Conservation (phyloP, 441 rosid species). For the Rhodomyrtus psidioides region DNA sequence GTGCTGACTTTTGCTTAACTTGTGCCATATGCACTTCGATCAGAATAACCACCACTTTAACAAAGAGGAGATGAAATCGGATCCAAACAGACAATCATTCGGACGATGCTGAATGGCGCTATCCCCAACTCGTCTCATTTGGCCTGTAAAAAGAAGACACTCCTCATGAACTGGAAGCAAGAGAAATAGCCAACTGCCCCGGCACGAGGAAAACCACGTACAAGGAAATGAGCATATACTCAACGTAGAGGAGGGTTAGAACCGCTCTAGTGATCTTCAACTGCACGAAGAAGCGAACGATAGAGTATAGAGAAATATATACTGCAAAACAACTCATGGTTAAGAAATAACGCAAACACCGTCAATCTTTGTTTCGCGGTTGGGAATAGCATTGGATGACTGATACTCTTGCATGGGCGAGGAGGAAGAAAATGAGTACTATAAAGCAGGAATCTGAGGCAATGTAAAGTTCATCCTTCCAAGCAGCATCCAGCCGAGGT, state of each 20-base stretch:
- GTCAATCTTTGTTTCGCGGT: constrained; percentile 8
- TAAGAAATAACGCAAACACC: background rate
- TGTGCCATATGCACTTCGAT: too few species aligned
- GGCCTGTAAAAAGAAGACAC: background rate
- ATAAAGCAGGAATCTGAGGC: constrained; percentile 9
- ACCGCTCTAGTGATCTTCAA: constrained; percentile 7
- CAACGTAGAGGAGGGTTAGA: background rate
- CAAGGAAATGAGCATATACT: constrained; percentile 6
- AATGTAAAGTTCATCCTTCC: constrained; percentile 10
- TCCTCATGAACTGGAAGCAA: constrained; percentile 8
- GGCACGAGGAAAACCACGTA: constrained; percentile 5
- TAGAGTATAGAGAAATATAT: constrained; percentile 3
- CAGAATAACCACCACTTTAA: too few species aligned
- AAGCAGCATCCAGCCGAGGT: constrained; percentile 2
- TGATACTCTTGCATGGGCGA: background rate
- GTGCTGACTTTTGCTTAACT: too few species aligned
- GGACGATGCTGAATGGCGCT: too few species aligned
- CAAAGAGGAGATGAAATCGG: too few species aligned
- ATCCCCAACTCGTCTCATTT: too few species aligned
- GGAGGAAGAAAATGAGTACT: constrained; percentile 4
- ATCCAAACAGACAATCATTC: too few species aligned
- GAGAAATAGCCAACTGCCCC: background rate
- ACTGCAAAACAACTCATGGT: background rate
- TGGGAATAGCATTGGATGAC: constrained; percentile 11
- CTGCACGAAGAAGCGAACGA: constrained; percentile 10